Evolutionary conservation across 441 rosid genomes (phyloP), one percentile per base, ranked within the genome.

Genomic region (Gossypium lobatum): DNA sequence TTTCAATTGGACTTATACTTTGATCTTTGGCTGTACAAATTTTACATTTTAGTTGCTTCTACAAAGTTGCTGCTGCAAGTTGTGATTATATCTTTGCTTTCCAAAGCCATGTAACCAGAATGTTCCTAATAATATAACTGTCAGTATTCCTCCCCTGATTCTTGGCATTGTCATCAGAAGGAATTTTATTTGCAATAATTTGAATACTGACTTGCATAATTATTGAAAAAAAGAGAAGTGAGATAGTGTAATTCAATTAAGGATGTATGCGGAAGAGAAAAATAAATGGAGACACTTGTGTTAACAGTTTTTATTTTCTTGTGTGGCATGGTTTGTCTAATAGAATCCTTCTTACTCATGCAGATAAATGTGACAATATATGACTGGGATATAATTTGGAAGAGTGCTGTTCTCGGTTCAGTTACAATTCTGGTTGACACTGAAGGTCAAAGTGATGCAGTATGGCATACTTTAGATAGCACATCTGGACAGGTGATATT

Each of bases 321-420:
- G 0, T 53, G 45, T 28, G 34, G 6, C 18, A 20, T 1, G 8
- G 8, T 45, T 74, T 65, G 23, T 37, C 54, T 18, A 23, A 72
- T 28, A 23, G 28, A 61, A 42, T 71, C 79, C 25, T 63, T 55
- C 53, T 31, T 66, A 58, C 81, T 64, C 54, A 57, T 62, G 63
- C 89, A 95, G 99, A 95, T 95, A 76, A 88, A 81, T 72, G 95
- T 93, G 66, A 90, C 98, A 58, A 93, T 95, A 85, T 91, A 93
- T 85, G 99, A 95, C 75, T 95, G 99, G 99, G 99, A 95, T 83
- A 93, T 95, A 73, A 89, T 95, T 77, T 95, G 99, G 99, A 95
- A 93, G 84, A 95, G 99, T 87, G 82, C 99, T 62, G 85, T 86
- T 77, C 97, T 95, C 77, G 99, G 99, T 82, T 90, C 99, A 42